A percentile compares a stretch with the other conserved stretches of the same genome.
phyloP scores from a whole-genome alignment of 495 filamentous ascomycete species.

The Penicillium simplicissimum region DNA sequence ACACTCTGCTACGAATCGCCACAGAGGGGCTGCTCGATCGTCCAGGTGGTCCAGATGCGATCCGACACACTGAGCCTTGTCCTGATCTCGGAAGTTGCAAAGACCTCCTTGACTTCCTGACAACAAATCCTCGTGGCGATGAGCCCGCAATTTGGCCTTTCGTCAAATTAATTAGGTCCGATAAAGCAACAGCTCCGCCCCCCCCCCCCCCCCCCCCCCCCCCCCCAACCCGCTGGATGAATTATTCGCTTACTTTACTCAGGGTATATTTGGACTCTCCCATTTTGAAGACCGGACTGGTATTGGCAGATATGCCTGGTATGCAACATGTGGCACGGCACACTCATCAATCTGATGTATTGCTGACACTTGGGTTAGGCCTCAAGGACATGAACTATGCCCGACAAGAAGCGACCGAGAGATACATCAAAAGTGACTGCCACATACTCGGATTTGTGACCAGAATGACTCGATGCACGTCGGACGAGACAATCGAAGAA shows the following conservation, averaged over 20 bases:
- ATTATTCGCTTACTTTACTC: neutral
- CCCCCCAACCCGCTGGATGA: too few relatives aligned
- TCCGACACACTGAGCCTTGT: neutral
- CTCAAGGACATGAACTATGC: conserved; percentile 37
- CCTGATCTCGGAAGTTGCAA: conserved; percentile 21
- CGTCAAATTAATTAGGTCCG: conserved; percentile 35
- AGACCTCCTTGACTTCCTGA: conserved; percentile 23
- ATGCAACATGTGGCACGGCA: neutral
- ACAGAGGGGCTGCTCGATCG: neutral
- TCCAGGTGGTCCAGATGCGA: neutral
- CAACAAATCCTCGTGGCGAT: conserved; percentile 1
- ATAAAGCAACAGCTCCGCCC: neutral
- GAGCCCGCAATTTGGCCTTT: conserved; percentile 35
- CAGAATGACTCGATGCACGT: conserved; percentile 22
- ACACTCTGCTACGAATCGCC: neutral
- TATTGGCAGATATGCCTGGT: conserved; percentile 41
- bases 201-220: too few relatives aligned
- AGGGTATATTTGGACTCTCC: conserved; percentile 37
- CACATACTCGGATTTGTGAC: conserved; percentile 32
- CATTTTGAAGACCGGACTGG: conserved; percentile 29
- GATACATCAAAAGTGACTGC: conserved; percentile 29
- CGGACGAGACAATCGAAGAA: conserved; percentile 20
- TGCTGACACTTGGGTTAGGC: conserved; percentile 7
- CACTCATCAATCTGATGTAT: neutral
- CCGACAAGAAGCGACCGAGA: conserved; percentile 26